Percentiles rank a stretch among this genome's conserved stretches.
phyloP scores from a whole-genome alignment of 2,329 filamentous ascomycete species.

The Mycosphaerella sp. region DNA sequence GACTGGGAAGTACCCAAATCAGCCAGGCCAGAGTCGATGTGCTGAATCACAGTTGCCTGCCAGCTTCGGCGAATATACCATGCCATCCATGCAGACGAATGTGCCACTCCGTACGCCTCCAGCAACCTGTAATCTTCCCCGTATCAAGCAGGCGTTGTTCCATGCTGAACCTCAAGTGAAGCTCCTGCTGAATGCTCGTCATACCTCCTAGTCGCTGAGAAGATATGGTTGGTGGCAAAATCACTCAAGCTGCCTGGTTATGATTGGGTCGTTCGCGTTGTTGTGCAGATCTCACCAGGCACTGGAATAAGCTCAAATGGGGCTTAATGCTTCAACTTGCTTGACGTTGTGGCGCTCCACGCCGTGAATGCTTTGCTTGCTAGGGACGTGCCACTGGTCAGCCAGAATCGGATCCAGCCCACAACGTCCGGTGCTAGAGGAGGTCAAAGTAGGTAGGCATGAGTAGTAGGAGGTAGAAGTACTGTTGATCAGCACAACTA shows the following conservation, averaged over 20 bases:
- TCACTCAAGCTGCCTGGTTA: too few species aligned
- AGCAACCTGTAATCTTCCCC: too few species aligned
- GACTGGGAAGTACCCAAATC: not conserved
- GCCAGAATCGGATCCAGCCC: not conserved
- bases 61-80: too few species aligned
- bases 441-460: not conserved
- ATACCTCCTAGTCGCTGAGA: too few species aligned
- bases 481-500: constrained; percentile 1
- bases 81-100: too few species aligned
- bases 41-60: too few species aligned
- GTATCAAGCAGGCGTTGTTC: too few species aligned
- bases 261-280: not conserved
- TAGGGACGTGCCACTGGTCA: not conserved
- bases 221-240: too few species aligned
- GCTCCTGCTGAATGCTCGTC: too few species aligned
- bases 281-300: not conserved
- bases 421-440: not conserved
- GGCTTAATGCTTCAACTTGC: not conserved
- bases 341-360: constrained; percentile 3
- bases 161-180: too few species aligned
- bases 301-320: constrained; percentile 16
- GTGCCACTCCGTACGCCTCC: too few species aligned
- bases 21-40: not conserved
- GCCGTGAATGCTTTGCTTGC: constrained; percentile 15
- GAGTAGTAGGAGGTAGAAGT: too few species aligned